phyloP scores from a whole-genome alignment of 345 rosid genomes.

The Hibiscus mutabilis region DNA sequence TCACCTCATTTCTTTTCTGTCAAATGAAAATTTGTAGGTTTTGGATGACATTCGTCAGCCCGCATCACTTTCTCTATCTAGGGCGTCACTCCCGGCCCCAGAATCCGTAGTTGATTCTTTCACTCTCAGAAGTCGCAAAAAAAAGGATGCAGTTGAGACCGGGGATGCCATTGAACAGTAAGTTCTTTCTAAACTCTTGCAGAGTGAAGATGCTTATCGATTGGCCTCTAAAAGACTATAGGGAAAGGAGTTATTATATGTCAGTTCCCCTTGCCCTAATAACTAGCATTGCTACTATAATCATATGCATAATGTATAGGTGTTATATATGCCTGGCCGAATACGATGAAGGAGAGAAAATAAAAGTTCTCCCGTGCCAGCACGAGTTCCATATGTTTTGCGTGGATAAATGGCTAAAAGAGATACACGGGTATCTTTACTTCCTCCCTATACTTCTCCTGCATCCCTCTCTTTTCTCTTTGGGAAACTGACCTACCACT shows the following conservation, averaged over 20 bases:
- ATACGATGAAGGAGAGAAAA: too few species aligned
- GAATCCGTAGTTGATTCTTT: constrained; percentile 63
- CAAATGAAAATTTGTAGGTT: constrained; percentile 34
- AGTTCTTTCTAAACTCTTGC: constrained; percentile 16
- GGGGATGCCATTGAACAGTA: constrained; percentile 46
- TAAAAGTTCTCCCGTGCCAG: too few species aligned
- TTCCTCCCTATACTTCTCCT: not conserved
- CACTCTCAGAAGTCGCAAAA: constrained; percentile 51
- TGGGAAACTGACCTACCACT: not conserved
- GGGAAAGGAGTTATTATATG: too few species aligned
- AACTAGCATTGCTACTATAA: too few species aligned
- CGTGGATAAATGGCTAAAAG: constrained; percentile 78
- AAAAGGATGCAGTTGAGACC: constrained; percentile 20
- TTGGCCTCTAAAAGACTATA: too few species aligned
- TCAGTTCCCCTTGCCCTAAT: too few species aligned
- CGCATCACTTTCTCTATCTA: constrained; percentile 41
- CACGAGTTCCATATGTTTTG: too few species aligned
- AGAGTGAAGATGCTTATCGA: not conserved
- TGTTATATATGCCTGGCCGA: too few species aligned
- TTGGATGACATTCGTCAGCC: constrained; percentile 69
- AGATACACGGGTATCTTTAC: constrained; percentile 55
- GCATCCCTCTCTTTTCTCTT: not conserved
- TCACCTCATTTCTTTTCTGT: not conserved
- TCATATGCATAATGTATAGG: too few species aligned
- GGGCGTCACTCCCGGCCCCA: too few species aligned